Base-by-base conservation (phyloP, 495 filamentous ascomycete species). In the Penicillium odoratum region DNA sequence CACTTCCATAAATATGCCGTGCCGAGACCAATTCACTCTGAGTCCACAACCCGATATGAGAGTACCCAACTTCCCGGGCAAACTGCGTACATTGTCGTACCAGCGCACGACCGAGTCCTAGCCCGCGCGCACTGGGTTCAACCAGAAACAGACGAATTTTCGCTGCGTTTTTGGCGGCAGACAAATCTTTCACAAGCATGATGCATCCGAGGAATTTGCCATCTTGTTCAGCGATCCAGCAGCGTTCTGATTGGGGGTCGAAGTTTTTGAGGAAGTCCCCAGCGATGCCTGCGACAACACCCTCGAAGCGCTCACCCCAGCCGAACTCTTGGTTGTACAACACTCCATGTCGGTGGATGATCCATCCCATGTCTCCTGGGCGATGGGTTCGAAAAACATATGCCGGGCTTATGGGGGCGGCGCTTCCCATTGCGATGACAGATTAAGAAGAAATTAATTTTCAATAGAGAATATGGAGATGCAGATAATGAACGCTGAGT, bases 191-290 rank as follows among this genome's bases (percentile, higher is more conserved):
- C 28, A 70, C 63, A 0, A 72, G 58, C 65, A 72, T 70, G 15
- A 72, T 53, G 26, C 61, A 63, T 29, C 69, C 69, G 15, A 72
- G 60, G 6, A 60, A 59, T 13, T 59, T 13, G 43, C 56, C 63
- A 15, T 67, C 57, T 42, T 48, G 56, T 38, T 72, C 69, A 6
- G 69, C 69, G 28, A 72, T 62, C 69, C 69, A 72, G 50, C 69
- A 72, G 7, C 63, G 59, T 42, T 72, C 69, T 6, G 13, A 15
- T 25, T 18, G 16, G 3, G 60, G 54, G n/a, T 72, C 66, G 47
- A 61, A 63, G 34, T 64, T 48, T 0, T 67, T 62, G 47, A 64
- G 55, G 47, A 72, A 72, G n/a, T 72, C 68, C 2, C 57, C 53
- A 0, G 58, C 48, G 28, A 70, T 60, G 13, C 55, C 29, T 15